Percentiles rank a stretch among this genome's conserved stretches.
Conservation (phyloP, 345 rosid species). For the Linum usitatissimum region DNA sequence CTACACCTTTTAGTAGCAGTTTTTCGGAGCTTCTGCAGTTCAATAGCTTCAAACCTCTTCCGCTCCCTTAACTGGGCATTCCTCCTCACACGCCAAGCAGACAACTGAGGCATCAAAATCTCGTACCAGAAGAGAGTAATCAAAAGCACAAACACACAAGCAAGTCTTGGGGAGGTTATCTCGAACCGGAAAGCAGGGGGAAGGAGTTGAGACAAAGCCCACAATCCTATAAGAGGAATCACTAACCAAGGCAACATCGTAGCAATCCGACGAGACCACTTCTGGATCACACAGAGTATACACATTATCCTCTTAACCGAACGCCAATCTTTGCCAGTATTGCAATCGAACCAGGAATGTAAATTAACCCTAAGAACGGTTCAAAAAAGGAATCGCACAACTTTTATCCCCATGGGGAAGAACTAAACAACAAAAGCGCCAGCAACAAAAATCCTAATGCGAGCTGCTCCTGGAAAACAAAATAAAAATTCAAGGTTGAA, state of each 20-base stretch:
- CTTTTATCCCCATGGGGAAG: conserved; percentile 8
- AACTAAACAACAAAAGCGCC: conserved; percentile 5
- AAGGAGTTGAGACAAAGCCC: conserved; percentile 96
- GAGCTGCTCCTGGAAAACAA: conserved; percentile 18
- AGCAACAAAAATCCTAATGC: conserved; percentile 37
- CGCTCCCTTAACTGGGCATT: conserved; percentile 82
- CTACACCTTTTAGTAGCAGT: conserved; percentile 84
- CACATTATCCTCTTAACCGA: conserved; percentile 81
- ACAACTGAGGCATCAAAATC: conserved; percentile 91
- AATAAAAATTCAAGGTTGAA: conserved; percentile 1
- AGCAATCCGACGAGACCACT: conserved; percentile 99
- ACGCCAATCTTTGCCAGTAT: conserved; percentile 40
- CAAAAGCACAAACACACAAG: conserved; percentile 85
- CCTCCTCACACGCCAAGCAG: conserved; percentile 78
- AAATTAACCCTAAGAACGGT: conserved; percentile 30
- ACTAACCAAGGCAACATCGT: conserved; percentile 99
- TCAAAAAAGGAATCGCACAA: neutral
- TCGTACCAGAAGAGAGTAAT: conserved; percentile 94
- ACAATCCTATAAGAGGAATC: conserved; percentile 81
- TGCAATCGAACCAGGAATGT: conserved; percentile 2
- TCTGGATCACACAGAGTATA: conserved; percentile 97
- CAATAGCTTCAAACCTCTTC: conserved; percentile 78
- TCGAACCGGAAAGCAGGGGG: conserved; percentile 96
- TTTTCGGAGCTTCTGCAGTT: conserved; percentile 80
- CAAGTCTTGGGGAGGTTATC: conserved; percentile 84